Base-by-base conservation (phyloP, 2,329 filamentous ascomycete species). In the Rhynchosporium secalis region DNA sequence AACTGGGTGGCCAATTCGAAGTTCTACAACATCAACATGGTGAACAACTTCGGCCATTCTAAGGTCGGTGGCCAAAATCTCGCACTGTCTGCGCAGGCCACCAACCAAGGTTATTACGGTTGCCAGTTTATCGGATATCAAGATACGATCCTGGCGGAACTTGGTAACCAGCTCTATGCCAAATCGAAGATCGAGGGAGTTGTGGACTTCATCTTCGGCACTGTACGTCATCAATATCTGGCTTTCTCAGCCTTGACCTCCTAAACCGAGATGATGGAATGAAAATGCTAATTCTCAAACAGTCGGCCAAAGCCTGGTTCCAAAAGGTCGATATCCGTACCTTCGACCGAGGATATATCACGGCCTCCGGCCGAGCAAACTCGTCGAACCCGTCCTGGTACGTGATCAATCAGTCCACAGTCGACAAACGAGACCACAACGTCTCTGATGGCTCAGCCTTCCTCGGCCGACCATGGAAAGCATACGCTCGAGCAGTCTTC, bases 181-280 rank as follows among this genome's bases (percentile, higher is more conserved):
- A 81, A 81, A 65, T 79, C 78, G 64, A 79, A 82, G 60, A 85
- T 87, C 65, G 78, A 81, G 29, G 83, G 84, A 41, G 81, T 81
- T 1, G 81, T 82, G 47, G 84, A 86, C 68, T 85, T 86, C 69
- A 81, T 85, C 66, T 87, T 86, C 70, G 80, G 85, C 60, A 20
- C 20, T 1, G 20, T 20, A 20, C 20, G 20, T 20, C 20, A 20
- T 20, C 20, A 20, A 20, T 20, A 20, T 20, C 20, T 20, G 20
- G 20, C 20, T 20, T 20, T 20, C 20, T 20, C 20, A 20, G 20
- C 20, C 20, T 20, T 20, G 20, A 20, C 1, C 20, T 20, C 20
- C 20, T 20, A 20, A 20, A 20, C 20, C 20, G 20, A 20, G 20
- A 20, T 20, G 1, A 20, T 20, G 20, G 20, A 20, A 20, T 20